A percentile compares a stretch with the other conserved stretches of the same genome.
Evolutionary conservation across 73 alveolate genomes (phyloP).

Genomic region (Stentor coeruleus): DNA sequence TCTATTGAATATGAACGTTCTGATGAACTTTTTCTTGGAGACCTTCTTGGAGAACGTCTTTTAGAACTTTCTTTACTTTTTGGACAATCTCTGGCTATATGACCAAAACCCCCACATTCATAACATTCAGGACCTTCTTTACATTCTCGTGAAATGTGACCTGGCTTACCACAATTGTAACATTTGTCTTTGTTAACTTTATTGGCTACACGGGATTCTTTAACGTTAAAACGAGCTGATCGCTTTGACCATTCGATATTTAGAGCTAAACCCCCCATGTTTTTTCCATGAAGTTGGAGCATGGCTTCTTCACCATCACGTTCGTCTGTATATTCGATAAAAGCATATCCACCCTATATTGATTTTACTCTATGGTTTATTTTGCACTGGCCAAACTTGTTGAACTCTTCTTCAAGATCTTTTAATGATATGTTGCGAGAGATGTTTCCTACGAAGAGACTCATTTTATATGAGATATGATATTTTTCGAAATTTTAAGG

Average conservation of each 20-base stretch:
- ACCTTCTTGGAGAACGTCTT: slow-evolving; percentile 6
- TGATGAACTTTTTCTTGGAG: neutral
- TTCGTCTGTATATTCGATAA: slow-evolving; percentile 51
- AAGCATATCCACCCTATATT: slow-evolving; percentile 47
- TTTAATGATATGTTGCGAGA: slow-evolving; percentile 39
- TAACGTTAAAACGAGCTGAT: slow-evolving; percentile 37
- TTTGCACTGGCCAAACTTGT: slow-evolving; percentile 42
- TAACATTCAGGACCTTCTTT: slow-evolving; percentile 30
- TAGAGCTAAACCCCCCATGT: slow-evolving; percentile 51
- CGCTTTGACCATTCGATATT: slow-evolving; percentile 53
- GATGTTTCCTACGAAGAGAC: slow-evolving; percentile 52
- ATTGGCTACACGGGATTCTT: slow-evolving; percentile 1
- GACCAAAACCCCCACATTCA: slow-evolving; percentile 26
- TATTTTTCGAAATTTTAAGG: slow-evolving; percentile 4
- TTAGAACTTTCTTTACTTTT: slow-evolving; percentile 13
- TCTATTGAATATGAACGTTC: slow-evolving; percentile 3
- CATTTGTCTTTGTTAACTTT: slow-evolving; percentile 35
- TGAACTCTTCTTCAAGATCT: slow-evolving; percentile 47
- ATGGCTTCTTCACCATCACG: slow-evolving; percentile 56
- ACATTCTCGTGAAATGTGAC: slow-evolving; percentile 56
- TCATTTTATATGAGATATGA: slow-evolving; percentile 30
- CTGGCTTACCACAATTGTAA: slow-evolving; percentile 42
- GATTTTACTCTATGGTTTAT: slow-evolving; percentile 42
- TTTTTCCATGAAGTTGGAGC: slow-evolving; percentile 44
- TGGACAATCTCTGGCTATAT: slow-evolving; percentile 17